These are phyloP conservation scores for Diplosphaera chodatii DNA, from an alignment of 139 green algal species.

Conservation along the genomic window DNA sequence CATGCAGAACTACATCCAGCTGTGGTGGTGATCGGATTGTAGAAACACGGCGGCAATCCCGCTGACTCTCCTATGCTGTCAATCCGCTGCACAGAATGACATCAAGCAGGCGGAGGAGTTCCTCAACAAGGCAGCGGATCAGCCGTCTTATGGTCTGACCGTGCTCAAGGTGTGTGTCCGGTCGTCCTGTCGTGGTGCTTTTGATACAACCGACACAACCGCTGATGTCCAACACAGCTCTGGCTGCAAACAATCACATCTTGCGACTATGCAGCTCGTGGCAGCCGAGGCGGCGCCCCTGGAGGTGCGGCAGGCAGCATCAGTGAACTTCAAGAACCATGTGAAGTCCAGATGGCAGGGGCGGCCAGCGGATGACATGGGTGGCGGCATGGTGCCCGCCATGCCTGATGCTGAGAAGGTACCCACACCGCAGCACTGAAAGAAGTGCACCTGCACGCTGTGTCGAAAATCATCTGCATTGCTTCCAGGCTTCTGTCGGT, in stretches of 20 bases:
- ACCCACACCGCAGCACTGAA: too few species aligned
- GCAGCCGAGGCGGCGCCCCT: slow-evolving; percentile 40
- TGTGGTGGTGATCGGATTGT: too few species aligned
- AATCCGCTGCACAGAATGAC: slow-evolving; percentile 44
- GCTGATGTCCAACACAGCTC: too few species aligned
- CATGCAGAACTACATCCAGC: too few species aligned
- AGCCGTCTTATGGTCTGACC: slow-evolving; percentile 66
- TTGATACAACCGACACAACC: too few species aligned
- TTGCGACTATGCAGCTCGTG: slow-evolving; percentile 76
- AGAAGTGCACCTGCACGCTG: too few species aligned
- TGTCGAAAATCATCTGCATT: too few species aligned
- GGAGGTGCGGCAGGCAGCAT: slow-evolving; percentile 78
- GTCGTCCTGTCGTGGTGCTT: neutral
- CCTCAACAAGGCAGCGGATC: slow-evolving; percentile 53
- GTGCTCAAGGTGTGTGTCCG: slow-evolving; percentile 75
- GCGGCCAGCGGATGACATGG: neutral
- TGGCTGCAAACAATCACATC: too few species aligned
- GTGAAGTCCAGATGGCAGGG: slow-evolving; percentile 87
- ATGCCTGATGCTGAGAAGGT: slow-evolving; percentile 57
- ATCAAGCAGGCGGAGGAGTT: slow-evolving; percentile 76
- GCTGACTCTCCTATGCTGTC: too few species aligned
- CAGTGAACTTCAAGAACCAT: slow-evolving; percentile 97
- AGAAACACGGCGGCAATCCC: too few species aligned
- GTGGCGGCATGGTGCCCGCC: neutral
- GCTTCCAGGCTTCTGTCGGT: too few species aligned